These are phyloP conservation scores for Allodekkera sacchari DNA, from an alignment of 805 yeast species.

Conservation along the genomic window DNA sequence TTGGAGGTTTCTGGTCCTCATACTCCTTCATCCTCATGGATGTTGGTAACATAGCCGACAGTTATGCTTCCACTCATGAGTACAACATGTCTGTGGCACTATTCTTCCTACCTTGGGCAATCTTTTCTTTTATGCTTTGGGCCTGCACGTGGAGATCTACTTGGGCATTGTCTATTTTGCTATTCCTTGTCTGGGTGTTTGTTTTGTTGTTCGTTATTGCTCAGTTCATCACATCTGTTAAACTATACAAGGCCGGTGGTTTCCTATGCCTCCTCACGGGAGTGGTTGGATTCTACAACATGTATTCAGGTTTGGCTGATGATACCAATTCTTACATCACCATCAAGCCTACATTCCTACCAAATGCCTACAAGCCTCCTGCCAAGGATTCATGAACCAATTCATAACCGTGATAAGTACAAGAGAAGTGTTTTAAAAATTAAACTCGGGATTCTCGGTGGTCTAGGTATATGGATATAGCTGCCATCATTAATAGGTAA, in stretches of 20 bases:
- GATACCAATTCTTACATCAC: slow-evolving; percentile 50
- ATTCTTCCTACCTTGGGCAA: slow-evolving; percentile 42
- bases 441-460: too few relatives aligned
- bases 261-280: slow-evolving; percentile 36
- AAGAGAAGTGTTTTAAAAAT: too few relatives aligned
- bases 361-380: slow-evolving; percentile 26
- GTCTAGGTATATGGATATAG: too few relatives aligned
- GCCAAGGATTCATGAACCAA: slow-evolving; percentile 4
- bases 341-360: slow-evolving; percentile 41
- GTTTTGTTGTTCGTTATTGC: slow-evolving; percentile 37
- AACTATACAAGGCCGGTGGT: slow-evolving; percentile 38
- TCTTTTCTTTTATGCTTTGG: slow-evolving; percentile 39
- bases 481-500: too few relatives aligned
- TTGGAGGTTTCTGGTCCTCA: slow-evolving; percentile 49
- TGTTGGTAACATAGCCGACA: slow-evolving; percentile 32
- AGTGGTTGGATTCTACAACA: slow-evolving; percentile 37
- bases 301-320: slow-evolving; percentile 40
- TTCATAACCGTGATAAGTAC: too few relatives aligned
- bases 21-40: slow-evolving; percentile 38
- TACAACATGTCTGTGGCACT: slow-evolving; percentile 38
- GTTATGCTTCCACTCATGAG: slow-evolving; percentile 30
- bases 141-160: slow-evolving; percentile 43
- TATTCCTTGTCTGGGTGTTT: slow-evolving; percentile 37
- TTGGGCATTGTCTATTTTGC: slow-evolving; percentile 28
- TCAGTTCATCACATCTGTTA: slow-evolving; percentile 28